Conservation (phyloP, 495 filamentous ascomycete genomes). For the Tuber melanosporum region DNA sequence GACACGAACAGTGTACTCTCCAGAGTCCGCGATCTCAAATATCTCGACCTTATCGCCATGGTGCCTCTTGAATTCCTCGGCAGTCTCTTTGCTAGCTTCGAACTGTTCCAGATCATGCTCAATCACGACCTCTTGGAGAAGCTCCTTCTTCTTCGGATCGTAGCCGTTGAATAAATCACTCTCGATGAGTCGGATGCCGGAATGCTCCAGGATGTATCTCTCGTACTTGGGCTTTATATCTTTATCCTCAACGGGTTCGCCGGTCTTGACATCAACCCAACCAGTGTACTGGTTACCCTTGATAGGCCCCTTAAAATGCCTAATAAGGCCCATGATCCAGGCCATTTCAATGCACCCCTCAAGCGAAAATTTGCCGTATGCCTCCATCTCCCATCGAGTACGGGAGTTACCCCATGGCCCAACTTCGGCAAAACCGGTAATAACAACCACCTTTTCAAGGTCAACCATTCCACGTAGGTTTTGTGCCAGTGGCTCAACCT, state of each 20-base stretch:
- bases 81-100: constrained; percentile 93
- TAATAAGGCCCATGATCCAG: constrained; percentile 99
- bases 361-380: constrained; percentile 89
- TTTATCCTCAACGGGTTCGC: constrained; percentile 95
- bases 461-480: constrained; percentile 96
- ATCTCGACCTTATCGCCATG: constrained; percentile 96
- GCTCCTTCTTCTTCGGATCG: constrained; percentile 95
- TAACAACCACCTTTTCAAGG: constrained; percentile 92
- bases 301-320: constrained; percentile 95
- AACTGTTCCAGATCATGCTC: constrained; percentile 95
- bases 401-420: constrained; percentile 97
- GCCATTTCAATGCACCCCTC: constrained; percentile 99
- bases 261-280: constrained; percentile 91
- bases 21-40: constrained; percentile 89
- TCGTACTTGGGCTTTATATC: constrained; percentile 96
- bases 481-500: constrained; percentile 78
- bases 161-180: constrained; percentile 96
- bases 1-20: constrained; percentile 86
- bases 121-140: constrained; percentile 95
- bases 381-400: constrained; percentile 99
- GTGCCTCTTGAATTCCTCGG: constrained; percentile 92
- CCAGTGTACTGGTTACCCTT: constrained; percentile 95
- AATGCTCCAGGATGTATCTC: constrained; percentile 90
- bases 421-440: constrained; percentile 93
- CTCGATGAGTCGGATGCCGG: constrained; percentile 95